Base-by-base conservation (phyloP, 148 eudicot species). In the Rhododendron vialii region DNA sequence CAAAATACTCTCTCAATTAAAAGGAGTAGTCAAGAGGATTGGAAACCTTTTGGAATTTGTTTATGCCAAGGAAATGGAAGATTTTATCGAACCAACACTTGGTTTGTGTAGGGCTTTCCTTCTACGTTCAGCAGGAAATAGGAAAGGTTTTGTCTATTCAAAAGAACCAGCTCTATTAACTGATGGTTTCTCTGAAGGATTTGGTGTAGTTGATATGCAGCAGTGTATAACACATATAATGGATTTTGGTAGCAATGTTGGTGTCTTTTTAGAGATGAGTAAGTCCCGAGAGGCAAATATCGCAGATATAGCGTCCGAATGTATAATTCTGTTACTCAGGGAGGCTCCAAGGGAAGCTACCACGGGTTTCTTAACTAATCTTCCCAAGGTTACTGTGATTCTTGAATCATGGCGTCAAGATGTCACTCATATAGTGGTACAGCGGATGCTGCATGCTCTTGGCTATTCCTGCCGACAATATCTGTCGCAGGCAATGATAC, bases 281-380 rank as follows among this genome's bases (percentile, higher is more conserved):
- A 87, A 73, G 83, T 92, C 91, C 51, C 73, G 13, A 1, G 94
- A 92, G 63, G 85, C 89, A 5, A 90, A 80, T 84, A 57, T 90
- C 78, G 89, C 93, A 18, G 98, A 96, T 83, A 75, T 96, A 84
- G 98, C 98, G 35, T 96, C 98, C 3, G 98, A 94, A 78, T 94
- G 98, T 82, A 91, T 96, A 51, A 93, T 93, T 80, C 89, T 94
- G 84, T 84, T 94, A 86, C 89, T 96, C 87, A 90, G 86, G 87
- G 90, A 86, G 59, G 96, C 98, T 81, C 94, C 98, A 7, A 92
- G 98, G 85, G 98, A 96, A 90, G 98, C 96, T 78, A 93, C 98
- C 24, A 93, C 95, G 20, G 93, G 94, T 51, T 91, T 96, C 84
- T 90, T 96, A 43, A 91, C 96, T 61, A 92, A 91, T 88, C 95